Evolutionary conservation across 2,329 filamentous ascomycete species (phyloP).

Genomic region (Dothideomycetes sp.): DNA sequence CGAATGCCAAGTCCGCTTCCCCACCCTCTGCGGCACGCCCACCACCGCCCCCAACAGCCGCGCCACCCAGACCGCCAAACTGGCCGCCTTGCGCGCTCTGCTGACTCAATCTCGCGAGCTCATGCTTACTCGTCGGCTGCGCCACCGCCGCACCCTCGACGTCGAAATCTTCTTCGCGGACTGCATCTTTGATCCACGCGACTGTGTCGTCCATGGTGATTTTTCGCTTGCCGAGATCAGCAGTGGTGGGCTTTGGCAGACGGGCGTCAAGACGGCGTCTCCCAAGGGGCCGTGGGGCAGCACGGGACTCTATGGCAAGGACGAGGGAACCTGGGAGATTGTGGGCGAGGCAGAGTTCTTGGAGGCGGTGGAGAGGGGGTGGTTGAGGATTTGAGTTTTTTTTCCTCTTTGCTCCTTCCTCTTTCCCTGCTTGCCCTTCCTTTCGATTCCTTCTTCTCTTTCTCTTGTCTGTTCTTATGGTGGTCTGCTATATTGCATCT

Average conservation of each 20-base stretch:
- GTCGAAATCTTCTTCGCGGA: constrained; percentile 41
- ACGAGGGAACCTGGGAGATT: constrained; percentile 28
- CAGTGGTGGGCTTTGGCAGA: constrained; percentile 31
- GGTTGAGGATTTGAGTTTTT: constrained; percentile 15
- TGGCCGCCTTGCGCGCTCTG: constrained; percentile 25
- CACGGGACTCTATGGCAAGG: constrained; percentile 39
- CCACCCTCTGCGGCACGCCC: constrained; percentile 31
- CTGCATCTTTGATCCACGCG: constrained; percentile 39
- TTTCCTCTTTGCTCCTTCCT: neutral
- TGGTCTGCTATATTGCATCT: no score
- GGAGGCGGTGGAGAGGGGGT: constrained; percentile 19
- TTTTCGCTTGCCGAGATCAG: constrained; percentile 33
- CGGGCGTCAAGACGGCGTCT: constrained; percentile 21
- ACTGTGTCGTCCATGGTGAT: constrained; percentile 36
- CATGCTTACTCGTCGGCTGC: constrained; percentile 26
- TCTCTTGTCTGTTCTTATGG: neutral
- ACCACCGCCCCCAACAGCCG: neutral
- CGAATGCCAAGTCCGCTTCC: constrained; percentile 39
- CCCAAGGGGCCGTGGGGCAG: constrained; percentile 39
- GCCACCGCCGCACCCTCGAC: constrained; percentile 27
- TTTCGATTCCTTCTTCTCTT: neutral
- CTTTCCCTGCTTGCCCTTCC: neutral
- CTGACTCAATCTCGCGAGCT: constrained; percentile 31
- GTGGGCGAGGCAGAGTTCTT: constrained; percentile 23
- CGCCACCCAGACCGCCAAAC: neutral